Evolutionary conservation across 306 rosid genomes (phyloP), one percentile per base, ranked within the genome.

Genomic region (Astragalus glycyphyllos): DNA sequence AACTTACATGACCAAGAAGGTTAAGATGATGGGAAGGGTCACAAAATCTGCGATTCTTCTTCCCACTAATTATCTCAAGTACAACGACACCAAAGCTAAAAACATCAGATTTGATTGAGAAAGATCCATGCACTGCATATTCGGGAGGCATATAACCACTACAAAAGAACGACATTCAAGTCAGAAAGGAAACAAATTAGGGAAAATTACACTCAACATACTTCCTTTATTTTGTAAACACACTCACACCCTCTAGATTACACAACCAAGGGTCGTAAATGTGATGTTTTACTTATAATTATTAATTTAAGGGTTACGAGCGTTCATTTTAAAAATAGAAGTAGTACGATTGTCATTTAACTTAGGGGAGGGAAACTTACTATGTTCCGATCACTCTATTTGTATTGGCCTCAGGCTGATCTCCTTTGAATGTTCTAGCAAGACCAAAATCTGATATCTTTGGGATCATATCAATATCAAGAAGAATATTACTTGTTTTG

Each of bases 401-500:
- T 58, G 47, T 71, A 15, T 58, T 71, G 29, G 13, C 55, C 46
- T 71, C 37, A 11, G 11, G 47, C 44, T 57, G 75, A 71, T 71
- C 57, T 29, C 23, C 58, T 57, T 4, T 37, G 31, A 71, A 57
- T 6, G n/a, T 57, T 11, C 67, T 71, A 5, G 76, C 68, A 11
- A 71, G 29, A 16, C 68, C 76, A 58, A 71, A 71, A 46, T 71
- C 76, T 58, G 76, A 32, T 58, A 71, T 58, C 59, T 46, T 71
- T 46, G 58, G 58, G 11, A 1, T 71, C 76, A 71, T 71, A 34
- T 71, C 13, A 7, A 11, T 20, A 20, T 20, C 23, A 20, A 20
- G 23, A 20, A 20, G 23, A 20, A 20, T 20, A 20, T 20, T 20
- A 2, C 23, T 20, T 20, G 23, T 20, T 20, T 20, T 20, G 23